Evolutionary conservation across 108 stramenopile genomes (phyloP), one percentile per base, ranked within the genome.

Genomic region (Chaetoceros tenuissimus): DNA sequence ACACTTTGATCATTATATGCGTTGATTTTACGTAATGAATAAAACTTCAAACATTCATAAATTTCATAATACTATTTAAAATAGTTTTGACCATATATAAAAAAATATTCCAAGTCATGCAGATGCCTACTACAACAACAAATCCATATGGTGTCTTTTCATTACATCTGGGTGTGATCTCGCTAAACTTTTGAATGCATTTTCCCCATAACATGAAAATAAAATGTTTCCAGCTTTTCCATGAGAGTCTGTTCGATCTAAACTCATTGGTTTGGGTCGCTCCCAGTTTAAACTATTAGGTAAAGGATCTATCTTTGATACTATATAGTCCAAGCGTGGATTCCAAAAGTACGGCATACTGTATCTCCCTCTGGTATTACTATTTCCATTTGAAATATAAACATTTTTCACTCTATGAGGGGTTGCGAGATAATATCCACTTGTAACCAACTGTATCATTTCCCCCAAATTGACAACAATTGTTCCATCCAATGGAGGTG

Each of bases 401-500:
- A n/a, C n/a, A n/a, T n/a, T n/a, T n/a, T n/a, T n/a, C n/a, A 85
- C 84, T 25, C 78, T 68, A 62, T 85, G 84, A 1, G 84, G 84
- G 8, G 84, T 85, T 18, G 84, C 80, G 17, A 77, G 49, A 52
- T 78, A 79, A 48, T 85, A 85, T 0, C 78, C 80, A 8, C 64
- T 54, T 16, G 59, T 59, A 63, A 57, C 70, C 10, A 80, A 60
- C 60, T 85, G 63, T 40, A 76, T 73, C 34, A 77, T 72, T 64
- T 85, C 84, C 28, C 84, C 84, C n/a, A 75, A 63, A 51, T 69
- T 69, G 40, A 75, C 63, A 44, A 75, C 52, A 53, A 75, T 64
- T 18, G 63, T 48, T 43, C 62, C 51, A 27, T 59, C 46, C 24
- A 67, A 48, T 0, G 81, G 78, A 19, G 70, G 71, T 0, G 82